phyloP scores from a whole-genome alignment of 805 yeast species.

The Starmera caribaea region DNA sequence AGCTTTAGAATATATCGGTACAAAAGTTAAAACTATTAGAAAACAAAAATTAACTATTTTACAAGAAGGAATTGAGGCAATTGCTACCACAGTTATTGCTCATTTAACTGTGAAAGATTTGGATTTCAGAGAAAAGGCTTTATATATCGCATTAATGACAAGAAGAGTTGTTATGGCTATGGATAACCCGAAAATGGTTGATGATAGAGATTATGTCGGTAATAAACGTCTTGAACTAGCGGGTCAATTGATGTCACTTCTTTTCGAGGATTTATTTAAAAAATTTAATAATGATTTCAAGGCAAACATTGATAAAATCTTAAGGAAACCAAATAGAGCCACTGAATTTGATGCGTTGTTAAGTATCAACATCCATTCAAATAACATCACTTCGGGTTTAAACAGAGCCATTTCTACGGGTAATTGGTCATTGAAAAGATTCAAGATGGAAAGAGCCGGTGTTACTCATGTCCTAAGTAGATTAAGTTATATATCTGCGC shows the following conservation, averaged over 20 bases:
- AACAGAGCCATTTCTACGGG: conserved; percentile 98
- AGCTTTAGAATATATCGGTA: conserved; percentile 85
- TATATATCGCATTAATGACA: conserved; percentile 93
- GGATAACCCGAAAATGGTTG: conserved; percentile 91
- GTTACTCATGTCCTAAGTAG: conserved; percentile 94
- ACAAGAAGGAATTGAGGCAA: conserved; percentile 95
- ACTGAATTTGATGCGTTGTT: conserved; percentile 91
- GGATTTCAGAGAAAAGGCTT: conserved; percentile 88
- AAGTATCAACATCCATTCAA: conserved; percentile 83
- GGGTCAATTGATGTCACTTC: conserved; percentile 89
- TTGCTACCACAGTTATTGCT: conserved; percentile 93
- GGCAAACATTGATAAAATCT: conserved; percentile 84
- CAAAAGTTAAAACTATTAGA: conserved; percentile 86
- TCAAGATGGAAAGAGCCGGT: conserved; percentile 99
- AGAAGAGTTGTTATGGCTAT: conserved; percentile 93
- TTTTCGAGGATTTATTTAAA: conserved; percentile 95
- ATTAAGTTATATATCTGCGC: conserved; percentile 84
- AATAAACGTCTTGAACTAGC: conserved; percentile 95
- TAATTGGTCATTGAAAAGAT: conserved; percentile 96
- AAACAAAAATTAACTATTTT: conserved; percentile 72
- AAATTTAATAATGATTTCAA: conserved; percentile 94
- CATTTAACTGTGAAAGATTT: conserved; percentile 79
- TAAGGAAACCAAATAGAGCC: conserved; percentile 90
- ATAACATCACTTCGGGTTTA: conserved; percentile 87
- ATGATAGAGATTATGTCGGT: conserved; percentile 97